phyloP scores from a whole-genome alignment of 768 basidiomycete genomes.

The Neoboletus subvelutipes region DNA sequence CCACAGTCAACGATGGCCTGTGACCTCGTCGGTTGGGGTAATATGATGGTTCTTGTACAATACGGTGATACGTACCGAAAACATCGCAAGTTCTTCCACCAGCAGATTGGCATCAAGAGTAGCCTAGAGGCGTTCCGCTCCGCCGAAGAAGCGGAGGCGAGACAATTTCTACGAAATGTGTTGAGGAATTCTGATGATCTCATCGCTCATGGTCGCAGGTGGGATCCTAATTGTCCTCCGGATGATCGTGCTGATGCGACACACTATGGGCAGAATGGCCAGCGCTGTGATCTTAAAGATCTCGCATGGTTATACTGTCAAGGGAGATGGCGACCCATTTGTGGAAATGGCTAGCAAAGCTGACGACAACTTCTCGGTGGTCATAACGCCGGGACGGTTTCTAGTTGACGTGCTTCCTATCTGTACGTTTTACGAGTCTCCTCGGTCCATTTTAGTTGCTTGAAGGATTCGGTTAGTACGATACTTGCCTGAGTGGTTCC shows the following conservation, averaged over 20 bases:
- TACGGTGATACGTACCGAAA: constrained; percentile 7
- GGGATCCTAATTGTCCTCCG: background rate
- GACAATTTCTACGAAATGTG: constrained; percentile 3
- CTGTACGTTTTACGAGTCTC: background rate
- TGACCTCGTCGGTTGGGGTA: constrained; percentile 22
- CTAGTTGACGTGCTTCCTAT: constrained; percentile 9
- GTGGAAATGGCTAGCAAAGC: constrained; percentile 29
- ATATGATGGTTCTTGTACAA: constrained; percentile 4
- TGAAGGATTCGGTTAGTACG: constrained; percentile 2
- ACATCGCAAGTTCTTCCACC: constrained; percentile 9
- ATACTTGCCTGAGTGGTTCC: constrained; percentile 24
- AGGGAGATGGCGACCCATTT: constrained; percentile 33
- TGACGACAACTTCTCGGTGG: constrained; percentile 11
- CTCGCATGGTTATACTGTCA: constrained; percentile 37
- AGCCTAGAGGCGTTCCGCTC: constrained; percentile 4
- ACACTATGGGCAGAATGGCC: constrained; percentile 27
- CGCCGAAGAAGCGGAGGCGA: constrained; percentile 3
- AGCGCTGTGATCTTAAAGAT: constrained; percentile 35
- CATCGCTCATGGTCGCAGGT: constrained; percentile 8
- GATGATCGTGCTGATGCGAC: background rate
- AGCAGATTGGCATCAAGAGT: constrained; percentile 7
- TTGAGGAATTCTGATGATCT: constrained; percentile 4
- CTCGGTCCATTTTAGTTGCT: too few species aligned
- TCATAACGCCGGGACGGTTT: constrained; percentile 8
- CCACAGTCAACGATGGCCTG: constrained; percentile 11